Conservation (phyloP, 305 asterid species). For the Solanum hybrid region DNA sequence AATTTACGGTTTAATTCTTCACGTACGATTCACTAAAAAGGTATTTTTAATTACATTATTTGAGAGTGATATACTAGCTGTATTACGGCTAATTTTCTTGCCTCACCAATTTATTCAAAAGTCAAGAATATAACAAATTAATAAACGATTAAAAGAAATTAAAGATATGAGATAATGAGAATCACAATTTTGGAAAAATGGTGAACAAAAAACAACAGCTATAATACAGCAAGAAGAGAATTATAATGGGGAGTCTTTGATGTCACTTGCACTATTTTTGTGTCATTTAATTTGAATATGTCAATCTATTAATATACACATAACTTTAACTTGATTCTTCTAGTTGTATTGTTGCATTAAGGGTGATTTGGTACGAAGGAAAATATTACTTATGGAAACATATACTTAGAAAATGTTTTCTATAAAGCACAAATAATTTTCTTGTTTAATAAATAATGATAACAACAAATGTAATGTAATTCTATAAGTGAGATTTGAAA, state of each 20-base stretch:
- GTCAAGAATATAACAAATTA: background rate
- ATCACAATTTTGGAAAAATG: background rate
- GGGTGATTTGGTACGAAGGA: accelerated
- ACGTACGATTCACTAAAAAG: accelerated
- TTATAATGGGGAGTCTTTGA: background rate
- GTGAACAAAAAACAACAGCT: background rate
- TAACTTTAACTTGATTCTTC: background rate
- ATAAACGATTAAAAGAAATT: background rate
- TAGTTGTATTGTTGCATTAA: background rate
- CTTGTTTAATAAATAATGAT: too few relatives aligned
- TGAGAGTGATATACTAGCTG: background rate
- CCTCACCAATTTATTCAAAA: background rate
- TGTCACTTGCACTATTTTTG: background rate
- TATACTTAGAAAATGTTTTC: background rate
- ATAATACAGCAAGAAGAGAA: background rate
- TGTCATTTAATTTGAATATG: background rate
- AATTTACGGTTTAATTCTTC: background rate
- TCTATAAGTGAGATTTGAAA: background rate
- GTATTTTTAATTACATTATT: background rate
- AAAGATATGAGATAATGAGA: background rate
- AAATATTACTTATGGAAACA: background rate
- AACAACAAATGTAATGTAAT: too few relatives aligned
- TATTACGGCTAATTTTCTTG: background rate
- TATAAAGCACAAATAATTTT: too few relatives aligned
- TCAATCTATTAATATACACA: background rate